These are phyloP conservation scores for Strigomonas oncopelti DNA, from an alignment of 208 protist species.

Conservation along the genomic window DNA sequence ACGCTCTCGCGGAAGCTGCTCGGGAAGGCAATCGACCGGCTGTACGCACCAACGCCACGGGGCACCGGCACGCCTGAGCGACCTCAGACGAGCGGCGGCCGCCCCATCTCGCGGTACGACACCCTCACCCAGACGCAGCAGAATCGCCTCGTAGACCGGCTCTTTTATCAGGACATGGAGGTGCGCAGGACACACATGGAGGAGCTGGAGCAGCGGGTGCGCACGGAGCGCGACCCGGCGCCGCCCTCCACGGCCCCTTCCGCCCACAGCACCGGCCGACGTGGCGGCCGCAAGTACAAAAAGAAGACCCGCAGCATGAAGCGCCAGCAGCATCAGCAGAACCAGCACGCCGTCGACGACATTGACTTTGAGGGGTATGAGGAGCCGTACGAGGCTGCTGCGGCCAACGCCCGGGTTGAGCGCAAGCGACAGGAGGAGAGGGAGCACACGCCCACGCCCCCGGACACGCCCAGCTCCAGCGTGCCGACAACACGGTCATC, in stretches of 20 bases:
- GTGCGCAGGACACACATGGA: constrained; percentile 8
- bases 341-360: too few species aligned
- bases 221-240: not conserved
- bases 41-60: not conserved
- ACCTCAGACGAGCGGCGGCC: not conserved
- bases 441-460: not conserved
- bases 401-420: too few species aligned
- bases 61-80: not conserved
- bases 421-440: not conserved
- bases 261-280: not conserved
- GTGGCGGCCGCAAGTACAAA: not conserved
- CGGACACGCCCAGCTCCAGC: not conserved
- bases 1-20: constrained; percentile 1
- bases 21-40: constrained; percentile 2
- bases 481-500: not conserved
- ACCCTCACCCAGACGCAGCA: constrained; percentile 13
- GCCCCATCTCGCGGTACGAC: constrained; percentile 8
- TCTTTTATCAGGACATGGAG: constrained; percentile 15
- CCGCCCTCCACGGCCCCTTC: too few species aligned
- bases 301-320: not conserved
- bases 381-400: too few species aligned
- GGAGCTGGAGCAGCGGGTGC: constrained; percentile 4
- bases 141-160: constrained; percentile 9
- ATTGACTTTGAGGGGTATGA: too few species aligned
- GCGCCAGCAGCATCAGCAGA: not conserved